Percentiles rank a stretch among this genome's conserved stretches.
These are phyloP conservation scores for Lecanicillium sp. DNA, from an alignment of 2,329 filamentous ascomycete species.

Conservation along the genomic window DNA sequence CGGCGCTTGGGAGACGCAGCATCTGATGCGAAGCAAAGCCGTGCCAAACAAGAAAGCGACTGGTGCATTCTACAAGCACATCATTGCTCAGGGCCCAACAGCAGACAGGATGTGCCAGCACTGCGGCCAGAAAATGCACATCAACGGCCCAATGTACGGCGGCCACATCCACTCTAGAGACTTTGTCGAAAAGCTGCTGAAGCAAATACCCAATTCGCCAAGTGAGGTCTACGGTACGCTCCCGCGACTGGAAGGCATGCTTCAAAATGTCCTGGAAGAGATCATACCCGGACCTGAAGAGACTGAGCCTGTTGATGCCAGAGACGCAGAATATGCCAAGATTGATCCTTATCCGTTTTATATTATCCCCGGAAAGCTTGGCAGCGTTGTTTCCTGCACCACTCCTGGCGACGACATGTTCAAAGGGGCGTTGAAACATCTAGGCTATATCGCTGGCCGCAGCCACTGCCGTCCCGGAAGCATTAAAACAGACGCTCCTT, in stretches of 20 bases:
- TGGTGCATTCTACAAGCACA: constrained; percentile 69
- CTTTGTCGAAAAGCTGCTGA: constrained; percentile 74
- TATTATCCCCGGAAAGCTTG: constrained; percentile 66
- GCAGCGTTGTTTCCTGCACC: constrained; percentile 69
- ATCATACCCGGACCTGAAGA: constrained; percentile 30
- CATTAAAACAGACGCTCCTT: constrained; percentile 90
- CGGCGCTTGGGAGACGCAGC: constrained; percentile 83
- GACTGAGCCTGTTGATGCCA: constrained; percentile 26
- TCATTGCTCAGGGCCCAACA: constrained; percentile 63
- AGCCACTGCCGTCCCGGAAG: constrained; percentile 86
- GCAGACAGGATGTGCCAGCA: constrained; percentile 64
- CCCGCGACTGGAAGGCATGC: constrained; percentile 80
- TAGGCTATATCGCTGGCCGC: constrained; percentile 76
- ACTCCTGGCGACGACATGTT: constrained; percentile 75
- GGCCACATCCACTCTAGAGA: constrained; percentile 78
- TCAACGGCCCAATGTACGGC: constrained; percentile 91
- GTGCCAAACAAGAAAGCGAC: constrained; percentile 62
- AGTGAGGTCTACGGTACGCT: constrained; percentile 70
- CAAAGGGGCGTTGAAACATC: constrained; percentile 69
- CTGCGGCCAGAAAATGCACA: constrained; percentile 78
- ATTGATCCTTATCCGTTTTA: constrained; percentile 79
- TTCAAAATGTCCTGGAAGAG: constrained; percentile 82
- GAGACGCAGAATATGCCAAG: constrained; percentile 47
- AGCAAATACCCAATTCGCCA: constrained; percentile 60
- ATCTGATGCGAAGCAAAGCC: constrained; percentile 61